A percentile compares a stretch with the other conserved stretches of the same genome.
These are phyloP conservation scores for Blastocystis sp. DNA, from an alignment of 352 stramenopile genomes.

Conservation along the genomic window DNA sequence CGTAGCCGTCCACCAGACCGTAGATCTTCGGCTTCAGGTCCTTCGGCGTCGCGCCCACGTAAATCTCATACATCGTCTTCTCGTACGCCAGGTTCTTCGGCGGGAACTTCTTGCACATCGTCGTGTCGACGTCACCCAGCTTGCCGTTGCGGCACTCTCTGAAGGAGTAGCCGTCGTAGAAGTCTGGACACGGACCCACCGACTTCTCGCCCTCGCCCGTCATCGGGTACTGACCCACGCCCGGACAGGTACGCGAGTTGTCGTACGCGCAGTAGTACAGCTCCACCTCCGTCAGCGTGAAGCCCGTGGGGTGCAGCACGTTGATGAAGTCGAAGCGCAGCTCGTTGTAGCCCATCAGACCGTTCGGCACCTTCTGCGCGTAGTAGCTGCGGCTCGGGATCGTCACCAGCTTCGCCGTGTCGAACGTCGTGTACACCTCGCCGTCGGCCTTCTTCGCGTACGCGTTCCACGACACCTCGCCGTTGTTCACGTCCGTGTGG, in stretches of 20 bases:
- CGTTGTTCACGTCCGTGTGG: slow-evolving; percentile 9
- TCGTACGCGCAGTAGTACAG: slow-evolving; percentile 6
- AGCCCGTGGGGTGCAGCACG: slow-evolving; percentile 28
- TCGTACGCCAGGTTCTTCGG: slow-evolving; percentile 33
- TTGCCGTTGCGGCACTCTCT: slow-evolving; percentile 8
- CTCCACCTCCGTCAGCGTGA: slow-evolving; percentile 49
- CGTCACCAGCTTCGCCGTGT: not conserved
- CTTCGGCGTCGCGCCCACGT: slow-evolving; percentile 25
- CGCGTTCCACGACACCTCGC: not conserved
- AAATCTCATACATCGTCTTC: slow-evolving; percentile 37
- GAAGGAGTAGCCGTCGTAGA: slow-evolving; percentile 68
- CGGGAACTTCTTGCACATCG: slow-evolving; percentile 38
- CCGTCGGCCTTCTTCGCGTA: not conserved
- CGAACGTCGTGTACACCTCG: slow-evolving; percentile 22
- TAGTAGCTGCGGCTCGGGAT: not conserved
- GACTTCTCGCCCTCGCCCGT: slow-evolving; percentile 50
- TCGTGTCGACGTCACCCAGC: slow-evolving; percentile 28
- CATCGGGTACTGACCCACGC: slow-evolving; percentile 52
- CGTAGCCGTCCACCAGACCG: slow-evolving; percentile 51
- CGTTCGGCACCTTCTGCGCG: slow-evolving; percentile 29
- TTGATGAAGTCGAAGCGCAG: slow-evolving; percentile 10
- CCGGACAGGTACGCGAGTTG: not conserved
- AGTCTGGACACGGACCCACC: slow-evolving; percentile 46
- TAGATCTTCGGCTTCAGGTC: slow-evolving; percentile 26
- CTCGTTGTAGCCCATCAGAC: slow-evolving; percentile 53